These are phyloP conservation scores for Melaleuca alternifolia DNA, from an alignment of 345 rosid genomes.

Conservation along the genomic window DNA sequence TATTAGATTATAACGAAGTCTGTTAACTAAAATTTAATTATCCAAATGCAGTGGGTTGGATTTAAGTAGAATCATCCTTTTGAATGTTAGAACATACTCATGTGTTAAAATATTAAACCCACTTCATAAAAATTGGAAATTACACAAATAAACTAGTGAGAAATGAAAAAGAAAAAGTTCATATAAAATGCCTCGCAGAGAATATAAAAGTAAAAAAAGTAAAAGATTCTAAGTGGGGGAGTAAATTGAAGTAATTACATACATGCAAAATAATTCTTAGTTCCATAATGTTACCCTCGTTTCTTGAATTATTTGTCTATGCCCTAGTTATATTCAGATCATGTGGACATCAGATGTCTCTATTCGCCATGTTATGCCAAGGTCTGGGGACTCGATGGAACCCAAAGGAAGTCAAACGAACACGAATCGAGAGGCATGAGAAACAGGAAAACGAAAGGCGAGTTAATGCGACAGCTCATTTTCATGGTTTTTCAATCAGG, in stretches of 20 bases:
- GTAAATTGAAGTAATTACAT: neutral
- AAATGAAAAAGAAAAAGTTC: too few species aligned
- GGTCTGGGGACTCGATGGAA: neutral
- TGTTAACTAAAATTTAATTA: too few species aligned
- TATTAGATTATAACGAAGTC: too few species aligned
- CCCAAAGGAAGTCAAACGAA: neutral
- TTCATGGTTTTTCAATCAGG: neutral
- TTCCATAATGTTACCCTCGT: neutral
- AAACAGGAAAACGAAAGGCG: neutral
- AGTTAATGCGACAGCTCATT: neutral
- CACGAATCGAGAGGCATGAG: neutral
- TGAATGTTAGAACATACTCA: too few species aligned
- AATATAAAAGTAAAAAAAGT: too few species aligned
- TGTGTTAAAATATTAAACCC: too few species aligned
- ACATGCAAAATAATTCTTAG: neutral
- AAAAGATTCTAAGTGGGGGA: neutral
- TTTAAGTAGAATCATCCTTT: too few species aligned
- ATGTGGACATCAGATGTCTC: neutral
- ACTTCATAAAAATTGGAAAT: too few species aligned
- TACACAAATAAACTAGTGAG: too few species aligned
- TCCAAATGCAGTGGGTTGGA: too few species aligned
- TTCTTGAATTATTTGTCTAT: neutral
- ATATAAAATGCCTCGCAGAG: too few species aligned
- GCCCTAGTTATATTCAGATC: neutral
- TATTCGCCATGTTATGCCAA: neutral